Base-by-base conservation (phyloP, 352 stramenopile genomes). In the Pythium scleroteichum region DNA sequence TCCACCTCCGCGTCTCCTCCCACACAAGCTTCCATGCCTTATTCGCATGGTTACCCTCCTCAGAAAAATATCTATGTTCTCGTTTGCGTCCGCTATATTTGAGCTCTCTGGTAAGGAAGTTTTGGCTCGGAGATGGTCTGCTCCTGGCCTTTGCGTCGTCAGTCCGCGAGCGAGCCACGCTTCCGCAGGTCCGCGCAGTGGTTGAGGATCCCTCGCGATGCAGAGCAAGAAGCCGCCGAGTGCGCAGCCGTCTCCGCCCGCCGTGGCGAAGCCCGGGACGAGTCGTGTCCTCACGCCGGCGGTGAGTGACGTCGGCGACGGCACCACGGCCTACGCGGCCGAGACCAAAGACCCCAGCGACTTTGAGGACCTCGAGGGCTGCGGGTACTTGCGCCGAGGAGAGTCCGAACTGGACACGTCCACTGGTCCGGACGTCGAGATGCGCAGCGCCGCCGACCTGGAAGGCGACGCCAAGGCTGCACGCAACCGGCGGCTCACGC, bases 401-500 rank as follows among this genome's bases (percentile, higher is more conserved):
- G 51, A 61, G 19, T 61, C 60, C 3, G 51, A 67, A n/a, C 20
- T 40, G 10, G 53, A 62, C 3, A 23, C 13, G 16, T 33, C 53
- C 2, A 22, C 32, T n/a, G 53, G 47, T 7, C 53, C 53, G 2
- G 61, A 68, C 40, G 61, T 68, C 16, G 61, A 68, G 53, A 68
- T 68, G 61, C 61, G 61, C 12, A 61, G 42, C 32, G 61, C 32
- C 9, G 41, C 55, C n/a, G 53, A 55, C 45, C 45, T 59, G 40
- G 38, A 52, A 23, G 26, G 46, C 33, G 50, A 39, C 17, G 29
- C 60, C 19, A 53, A 56, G 16, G 20, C 23, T 12, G 66, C 51
- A 32, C 54, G 58, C 22, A 68, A 77, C 44, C 57, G 53, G 7
- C 59, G 67, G 9, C 55, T 78, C 39, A 68, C 64, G 10, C n/a